Conservation (phyloP, 2,329 filamentous ascomycete genomes). For the Dendryphion nanum region DNA sequence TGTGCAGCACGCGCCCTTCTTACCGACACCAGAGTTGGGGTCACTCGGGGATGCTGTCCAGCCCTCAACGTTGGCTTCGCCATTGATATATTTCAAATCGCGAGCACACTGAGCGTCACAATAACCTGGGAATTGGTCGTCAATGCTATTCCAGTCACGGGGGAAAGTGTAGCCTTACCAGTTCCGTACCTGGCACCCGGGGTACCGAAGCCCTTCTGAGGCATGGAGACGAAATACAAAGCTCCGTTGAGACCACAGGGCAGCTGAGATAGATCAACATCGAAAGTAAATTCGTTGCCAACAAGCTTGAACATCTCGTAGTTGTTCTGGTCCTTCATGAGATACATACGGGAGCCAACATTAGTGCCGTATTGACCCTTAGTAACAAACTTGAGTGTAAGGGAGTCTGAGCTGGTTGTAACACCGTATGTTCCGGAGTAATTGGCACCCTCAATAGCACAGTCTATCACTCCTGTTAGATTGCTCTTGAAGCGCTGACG, state of each 20-base stretch:
- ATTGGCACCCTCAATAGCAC: constrained; percentile 34
- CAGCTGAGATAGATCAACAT: constrained; percentile 52
- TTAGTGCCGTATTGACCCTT: constrained; percentile 37
- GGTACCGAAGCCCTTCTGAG: constrained; percentile 45
- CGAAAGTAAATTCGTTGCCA: constrained; percentile 27
- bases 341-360: constrained; percentile 25
- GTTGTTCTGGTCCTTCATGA: constrained; percentile 22
- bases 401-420: constrained; percentile 46
- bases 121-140: constrained; percentile 6
- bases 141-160: neutral
- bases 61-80: constrained; percentile 51
- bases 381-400: constrained; percentile 56
- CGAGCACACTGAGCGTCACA: constrained; percentile 22
- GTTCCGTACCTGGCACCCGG: constrained; percentile 54
- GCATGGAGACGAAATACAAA: constrained; percentile 53
- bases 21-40: constrained; percentile 47
- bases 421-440: constrained; percentile 40
- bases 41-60: constrained; percentile 53
- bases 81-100: constrained; percentile 49
- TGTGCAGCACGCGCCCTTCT: constrained; percentile 59
- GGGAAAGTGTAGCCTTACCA: constrained; percentile 33
- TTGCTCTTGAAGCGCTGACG: too few relatives aligned
- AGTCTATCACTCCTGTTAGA: too few relatives aligned
- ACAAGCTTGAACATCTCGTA: constrained; percentile 27
- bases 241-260: constrained; percentile 65